These are phyloP conservation scores for Rhodotorula sp. DNA, from an alignment of 1,284 basidiomycete genomes.

Conservation along the genomic window DNA sequence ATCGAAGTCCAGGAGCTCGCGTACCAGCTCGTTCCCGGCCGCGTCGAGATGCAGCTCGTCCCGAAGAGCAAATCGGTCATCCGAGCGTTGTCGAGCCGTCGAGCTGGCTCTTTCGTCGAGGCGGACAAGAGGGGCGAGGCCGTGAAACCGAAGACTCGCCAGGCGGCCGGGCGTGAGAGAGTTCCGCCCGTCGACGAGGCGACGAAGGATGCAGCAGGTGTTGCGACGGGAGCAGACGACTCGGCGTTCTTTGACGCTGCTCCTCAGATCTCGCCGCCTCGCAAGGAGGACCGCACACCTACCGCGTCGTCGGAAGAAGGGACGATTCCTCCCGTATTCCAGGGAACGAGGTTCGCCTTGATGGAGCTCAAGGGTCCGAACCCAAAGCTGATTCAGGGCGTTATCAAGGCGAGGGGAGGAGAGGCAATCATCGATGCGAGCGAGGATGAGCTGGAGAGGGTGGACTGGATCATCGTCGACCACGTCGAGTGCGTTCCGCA, in stretches of 20 bases:
- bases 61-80: slow-evolving; percentile 31
- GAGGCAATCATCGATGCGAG: not conserved
- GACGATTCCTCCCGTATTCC: slow-evolving; percentile 14
- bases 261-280: not conserved
- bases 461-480: slow-evolving; percentile 13
- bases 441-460: not conserved
- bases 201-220: not conserved
- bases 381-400: not conserved
- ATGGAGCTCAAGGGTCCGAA: slow-evolving; percentile 10
- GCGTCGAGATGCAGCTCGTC: slow-evolving; percentile 18
- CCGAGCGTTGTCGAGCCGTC: slow-evolving; percentile 19
- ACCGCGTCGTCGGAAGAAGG: not conserved
- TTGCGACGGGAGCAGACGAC: not conserved
- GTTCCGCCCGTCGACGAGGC: not conserved
- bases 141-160: not conserved
- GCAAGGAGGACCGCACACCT: not conserved
- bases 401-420: slow-evolving; percentile 5
- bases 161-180: not conserved
- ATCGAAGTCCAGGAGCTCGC: slow-evolving; percentile 13
- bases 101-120: not conserved
- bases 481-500: not conserved
- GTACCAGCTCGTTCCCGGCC: slow-evolving; percentile 14
- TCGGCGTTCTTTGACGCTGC: slow-evolving; percentile 32
- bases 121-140: no score
- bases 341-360: slow-evolving; percentile 13